phyloP scores from a whole-genome alignment of 2,329 filamentous ascomycete genomes.

The Penicillium sp. region DNA sequence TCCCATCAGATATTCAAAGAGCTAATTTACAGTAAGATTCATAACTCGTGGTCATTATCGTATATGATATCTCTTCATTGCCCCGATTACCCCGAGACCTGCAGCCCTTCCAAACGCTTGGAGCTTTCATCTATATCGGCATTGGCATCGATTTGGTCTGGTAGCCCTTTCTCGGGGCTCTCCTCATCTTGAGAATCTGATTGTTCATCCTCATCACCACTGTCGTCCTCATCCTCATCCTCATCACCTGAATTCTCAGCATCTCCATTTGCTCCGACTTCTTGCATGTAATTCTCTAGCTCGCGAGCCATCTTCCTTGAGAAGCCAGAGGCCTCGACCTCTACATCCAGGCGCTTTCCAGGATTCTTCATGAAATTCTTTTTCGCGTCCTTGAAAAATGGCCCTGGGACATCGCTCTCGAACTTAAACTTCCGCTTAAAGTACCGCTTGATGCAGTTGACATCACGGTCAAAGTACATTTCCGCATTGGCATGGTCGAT shows the following conservation, averaged over 20 bases:
- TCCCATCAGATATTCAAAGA: conserved; percentile 2
- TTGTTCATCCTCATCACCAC: conserved; percentile 32
- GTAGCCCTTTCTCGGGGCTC: conserved; percentile 35
- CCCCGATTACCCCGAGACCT: conserved; percentile 32
- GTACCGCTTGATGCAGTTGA: conserved; percentile 92
- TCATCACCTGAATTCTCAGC: conserved; percentile 41
- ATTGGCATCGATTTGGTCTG: conserved; percentile 12
- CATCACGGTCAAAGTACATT: conserved; percentile 96
- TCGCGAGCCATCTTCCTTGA: conserved; percentile 97
- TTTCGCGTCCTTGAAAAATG: conserved; percentile 81
- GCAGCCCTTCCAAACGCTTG: conserved; percentile 35
- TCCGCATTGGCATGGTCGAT: conserved; percentile 92
- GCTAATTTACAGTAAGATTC: conserved; percentile 31
- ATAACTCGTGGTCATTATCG: conserved; percentile 34
- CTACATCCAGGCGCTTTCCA: conserved; percentile 75
- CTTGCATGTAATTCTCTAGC: conserved; percentile 85
- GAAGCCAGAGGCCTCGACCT: conserved; percentile 91
- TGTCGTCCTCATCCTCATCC: conserved; percentile 35
- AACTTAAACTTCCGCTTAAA: conserved; percentile 91
- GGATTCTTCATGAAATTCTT: conserved; percentile 69
- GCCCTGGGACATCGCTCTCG: conserved; percentile 77
- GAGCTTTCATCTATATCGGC: conserved; percentile 31
- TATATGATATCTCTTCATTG: conserved; percentile 15
- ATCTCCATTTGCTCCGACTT: conserved; percentile 63
- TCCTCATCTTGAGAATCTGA: conserved; percentile 37